Evolutionary conservation across 2,329 filamentous ascomycete species (phyloP).

Genomic region (Hypocreales sp.): DNA sequence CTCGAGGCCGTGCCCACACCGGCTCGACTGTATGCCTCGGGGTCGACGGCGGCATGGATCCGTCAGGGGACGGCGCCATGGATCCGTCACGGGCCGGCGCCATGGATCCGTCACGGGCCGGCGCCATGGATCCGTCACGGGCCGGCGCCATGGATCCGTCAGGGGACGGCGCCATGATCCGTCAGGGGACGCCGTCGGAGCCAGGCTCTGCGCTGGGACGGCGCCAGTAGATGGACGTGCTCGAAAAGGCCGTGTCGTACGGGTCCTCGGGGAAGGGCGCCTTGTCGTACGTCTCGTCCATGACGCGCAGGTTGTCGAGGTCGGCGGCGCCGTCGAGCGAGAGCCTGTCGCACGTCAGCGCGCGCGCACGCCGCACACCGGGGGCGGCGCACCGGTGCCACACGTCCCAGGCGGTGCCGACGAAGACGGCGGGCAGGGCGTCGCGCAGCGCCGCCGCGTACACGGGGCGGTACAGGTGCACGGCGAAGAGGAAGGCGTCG

Average conservation of each 20-base stretch:
- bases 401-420: slow-evolving; percentile 37
- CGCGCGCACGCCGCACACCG: background rate
- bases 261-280: slow-evolving; percentile 6
- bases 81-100: too few relatives aligned
- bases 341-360: slow-evolving; percentile 1
- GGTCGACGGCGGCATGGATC: too few relatives aligned
- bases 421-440: slow-evolving; percentile 33
- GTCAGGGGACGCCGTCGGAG: too few relatives aligned
- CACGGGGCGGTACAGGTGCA: slow-evolving; percentile 41
- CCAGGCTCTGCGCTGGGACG: too few relatives aligned
- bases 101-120: too few relatives aligned
- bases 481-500: slow-evolving; percentile 40
- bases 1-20: too few relatives aligned
- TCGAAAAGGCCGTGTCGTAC: slow-evolving; percentile 5
- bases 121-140: too few relatives aligned
- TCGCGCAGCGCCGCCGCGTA: slow-evolving; percentile 34
- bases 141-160: too few relatives aligned
- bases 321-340: slow-evolving; percentile 1
- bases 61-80: too few relatives aligned
- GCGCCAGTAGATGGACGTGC: slow-evolving; percentile 8
- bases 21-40: too few relatives aligned
- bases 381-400: slow-evolving; percentile 34
- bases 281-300: slow-evolving; percentile 6
- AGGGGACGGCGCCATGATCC: too few relatives aligned
- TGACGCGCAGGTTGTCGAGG: slow-evolving; percentile 3